A percentile compares a stretch with the other conserved stretches of the same genome.
Conservation (phyloP, 805 yeast genomes). For the Maudiozyma barnettii region DNA sequence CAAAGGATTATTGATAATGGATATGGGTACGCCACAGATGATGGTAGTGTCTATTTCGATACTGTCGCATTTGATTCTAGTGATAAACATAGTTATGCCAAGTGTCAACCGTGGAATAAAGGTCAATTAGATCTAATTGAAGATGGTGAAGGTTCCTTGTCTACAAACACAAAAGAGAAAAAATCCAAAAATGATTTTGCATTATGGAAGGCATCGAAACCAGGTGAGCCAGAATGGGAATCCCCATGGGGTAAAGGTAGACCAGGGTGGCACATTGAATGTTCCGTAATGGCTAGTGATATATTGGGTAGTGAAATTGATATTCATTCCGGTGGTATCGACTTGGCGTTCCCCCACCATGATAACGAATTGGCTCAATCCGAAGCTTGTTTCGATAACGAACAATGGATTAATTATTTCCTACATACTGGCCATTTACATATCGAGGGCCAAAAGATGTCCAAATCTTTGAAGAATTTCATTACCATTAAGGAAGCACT, state of each 20-base stretch:
- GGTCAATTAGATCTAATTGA: slow-evolving; percentile 76
- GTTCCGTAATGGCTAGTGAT: slow-evolving; percentile 97
- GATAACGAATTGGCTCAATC: slow-evolving; percentile 97
- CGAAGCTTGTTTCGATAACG: slow-evolving; percentile 81
- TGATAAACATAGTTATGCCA: slow-evolving; percentile 77
- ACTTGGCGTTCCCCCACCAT: slow-evolving; percentile 97
- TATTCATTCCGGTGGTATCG: slow-evolving; percentile 95
- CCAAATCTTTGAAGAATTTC: slow-evolving; percentile 88
- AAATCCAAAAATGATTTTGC: slow-evolving; percentile 82
- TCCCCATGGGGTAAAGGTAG: slow-evolving; percentile 97
- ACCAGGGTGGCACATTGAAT: slow-evolving; percentile 99
- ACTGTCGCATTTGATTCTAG: slow-evolving; percentile 68
- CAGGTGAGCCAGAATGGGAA: slow-evolving; percentile 94
- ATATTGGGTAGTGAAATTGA: slow-evolving; percentile 77
- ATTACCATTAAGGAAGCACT: slow-evolving; percentile 91
- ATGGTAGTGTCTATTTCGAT: slow-evolving; percentile 95
- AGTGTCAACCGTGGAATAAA: slow-evolving; percentile 96
- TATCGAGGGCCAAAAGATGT: slow-evolving; percentile 98
- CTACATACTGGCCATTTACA: slow-evolving; percentile 96
- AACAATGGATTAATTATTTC: slow-evolving; percentile 96
- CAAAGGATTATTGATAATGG: slow-evolving; percentile 67
- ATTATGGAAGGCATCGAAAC: slow-evolving; percentile 90
- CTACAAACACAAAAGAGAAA: slow-evolving; percentile 48
- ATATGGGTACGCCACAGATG: slow-evolving; percentile 71
- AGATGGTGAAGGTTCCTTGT: slow-evolving; percentile 90